Percentiles rank a stretch among this genome's conserved stretches.
Conservation (phyloP, 225 moss, liverwort and hornwort species). For the Straminergon stramineum region DNA sequence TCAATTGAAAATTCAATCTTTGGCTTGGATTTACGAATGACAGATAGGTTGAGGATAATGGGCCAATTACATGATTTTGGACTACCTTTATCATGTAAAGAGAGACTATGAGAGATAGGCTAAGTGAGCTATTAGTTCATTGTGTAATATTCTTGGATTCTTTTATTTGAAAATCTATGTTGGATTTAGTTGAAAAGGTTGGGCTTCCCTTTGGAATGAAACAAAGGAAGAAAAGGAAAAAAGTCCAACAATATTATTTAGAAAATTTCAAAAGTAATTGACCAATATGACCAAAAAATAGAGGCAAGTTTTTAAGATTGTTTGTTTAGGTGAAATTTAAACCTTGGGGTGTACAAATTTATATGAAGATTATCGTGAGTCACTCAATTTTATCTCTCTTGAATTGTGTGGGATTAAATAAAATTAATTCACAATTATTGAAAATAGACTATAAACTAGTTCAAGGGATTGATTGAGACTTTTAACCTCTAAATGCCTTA, state of each 20-base stretch:
- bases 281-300: neutral
- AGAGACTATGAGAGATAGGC: neutral
- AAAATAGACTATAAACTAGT: neutral
- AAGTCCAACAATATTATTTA: neutral
- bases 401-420: neutral
- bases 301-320: neutral
- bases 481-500: neutral
- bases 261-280: neutral
- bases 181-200: neutral
- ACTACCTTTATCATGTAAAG: neutral
- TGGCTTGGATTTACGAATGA: neutral
- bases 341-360: neutral
- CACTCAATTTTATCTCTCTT: neutral
- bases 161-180: neutral
- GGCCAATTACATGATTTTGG: neutral
- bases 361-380: neutral
- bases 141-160: neutral
- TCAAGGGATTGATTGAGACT: neutral
- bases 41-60: rapidly evolving
- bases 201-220: neutral
- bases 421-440: neutral
- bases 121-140: neutral
- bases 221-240: neutral
- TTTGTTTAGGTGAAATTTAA: rapidly evolving
- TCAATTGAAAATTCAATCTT: neutral